These are phyloP conservation scores for Saccharomycopsis javanensis DNA, from an alignment of 805 yeast species.

Conservation along the genomic window DNA sequence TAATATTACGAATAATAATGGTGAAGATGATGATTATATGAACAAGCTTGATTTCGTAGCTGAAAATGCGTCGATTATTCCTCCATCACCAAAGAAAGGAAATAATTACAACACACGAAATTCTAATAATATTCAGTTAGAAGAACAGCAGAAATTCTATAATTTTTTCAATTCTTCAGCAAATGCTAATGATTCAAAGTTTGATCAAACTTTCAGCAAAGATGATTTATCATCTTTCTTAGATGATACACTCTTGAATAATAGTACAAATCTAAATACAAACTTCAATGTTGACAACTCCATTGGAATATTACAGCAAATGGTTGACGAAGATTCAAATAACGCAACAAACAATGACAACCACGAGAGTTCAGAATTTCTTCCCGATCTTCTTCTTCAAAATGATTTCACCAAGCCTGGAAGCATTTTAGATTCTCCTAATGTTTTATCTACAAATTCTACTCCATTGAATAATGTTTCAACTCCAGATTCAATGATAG, in stretches of 20 bases:
- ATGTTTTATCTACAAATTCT: conserved; percentile 12
- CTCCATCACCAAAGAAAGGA: neutral
- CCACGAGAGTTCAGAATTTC: conserved; percentile 11
- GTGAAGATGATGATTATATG: neutral
- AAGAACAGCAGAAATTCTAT: neutral
- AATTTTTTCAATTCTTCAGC: neutral
- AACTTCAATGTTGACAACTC: conserved; percentile 9
- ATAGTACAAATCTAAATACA: neutral
- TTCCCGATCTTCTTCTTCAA: conserved; percentile 14
- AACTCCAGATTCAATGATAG: conserved; percentile 16
- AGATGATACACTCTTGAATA: neutral
- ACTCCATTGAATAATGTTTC: conserved; percentile 17
- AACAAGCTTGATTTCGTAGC: neutral
- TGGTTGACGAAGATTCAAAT: conserved; percentile 4
- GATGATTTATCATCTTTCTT: conserved; percentile 3
- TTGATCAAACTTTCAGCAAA: neutral
- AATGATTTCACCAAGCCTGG: conserved; percentile 4
- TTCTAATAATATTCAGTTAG: neutral
- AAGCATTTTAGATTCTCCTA: conserved; percentile 8
- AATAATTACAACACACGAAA: neutral
- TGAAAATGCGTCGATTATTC: neutral
- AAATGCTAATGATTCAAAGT: neutral
- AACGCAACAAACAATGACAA: conserved; percentile 4
- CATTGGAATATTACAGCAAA: conserved; percentile 14
- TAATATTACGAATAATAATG: neutral